Evolutionary conservation across 495 filamentous ascomycete genomes (phyloP).

Genomic region (Xylaria sp.): DNA sequence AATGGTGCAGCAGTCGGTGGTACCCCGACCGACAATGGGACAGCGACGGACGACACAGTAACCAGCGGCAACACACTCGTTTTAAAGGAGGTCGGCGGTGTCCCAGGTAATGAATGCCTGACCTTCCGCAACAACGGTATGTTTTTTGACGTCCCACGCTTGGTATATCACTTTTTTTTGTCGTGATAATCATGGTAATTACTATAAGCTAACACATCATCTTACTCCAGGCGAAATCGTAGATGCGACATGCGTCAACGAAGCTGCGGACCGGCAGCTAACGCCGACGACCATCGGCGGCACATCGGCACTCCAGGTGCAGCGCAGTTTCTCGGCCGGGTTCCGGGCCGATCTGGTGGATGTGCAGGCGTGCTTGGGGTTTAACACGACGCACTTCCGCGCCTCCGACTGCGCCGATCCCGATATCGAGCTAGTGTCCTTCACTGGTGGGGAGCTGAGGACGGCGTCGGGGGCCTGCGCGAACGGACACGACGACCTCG

Average conservation of each 20-base stretch:
- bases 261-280: conserved; percentile 42
- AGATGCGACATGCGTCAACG: conserved; percentile 41
- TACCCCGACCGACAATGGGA: not conserved
- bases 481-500: conserved; percentile 40
- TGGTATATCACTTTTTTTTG: not conserved
- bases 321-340: conserved; percentile 32
- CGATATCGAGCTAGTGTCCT: conserved; percentile 33
- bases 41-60: not conserved
- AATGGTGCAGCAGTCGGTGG: not conserved
- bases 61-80: conserved; percentile 32
- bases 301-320: conserved; percentile 36
- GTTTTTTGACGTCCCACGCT: not conserved
- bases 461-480: conserved; percentile 35
- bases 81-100: conserved; percentile 42
- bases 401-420: conserved; percentile 37
- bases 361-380: conserved; percentile 40
- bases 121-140: conserved; percentile 46
- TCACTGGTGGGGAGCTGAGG: conserved; percentile 34
- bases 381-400: conserved; percentile 38
- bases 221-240: conserved; percentile 40
- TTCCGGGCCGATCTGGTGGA: conserved; percentile 42
- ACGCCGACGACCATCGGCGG: conserved; percentile 40
- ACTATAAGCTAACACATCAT: conserved; percentile 14
- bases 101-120: conserved; percentile 42
- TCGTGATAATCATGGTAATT: not conserved